These are phyloP conservation scores for Pleodorina starrii DNA, from an alignment of 139 green algal species.

Conservation along the genomic window DNA sequence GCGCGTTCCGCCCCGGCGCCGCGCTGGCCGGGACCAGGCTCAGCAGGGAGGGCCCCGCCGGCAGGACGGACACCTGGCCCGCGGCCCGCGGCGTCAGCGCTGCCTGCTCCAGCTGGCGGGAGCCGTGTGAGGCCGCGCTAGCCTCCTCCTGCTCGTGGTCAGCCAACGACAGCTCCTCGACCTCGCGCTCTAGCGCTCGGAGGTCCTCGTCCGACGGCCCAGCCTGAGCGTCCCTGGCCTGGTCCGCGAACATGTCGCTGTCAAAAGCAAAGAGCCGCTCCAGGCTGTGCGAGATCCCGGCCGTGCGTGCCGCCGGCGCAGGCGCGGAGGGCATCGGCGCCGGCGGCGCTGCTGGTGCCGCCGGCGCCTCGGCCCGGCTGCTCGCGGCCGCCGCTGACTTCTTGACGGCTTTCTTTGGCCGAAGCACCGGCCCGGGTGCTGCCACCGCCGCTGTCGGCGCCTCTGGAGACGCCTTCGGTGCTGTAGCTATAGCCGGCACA, in stretches of 20 bases:
- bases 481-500: not conserved
- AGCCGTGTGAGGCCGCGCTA: not conserved
- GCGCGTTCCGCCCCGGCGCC: constrained; percentile 1
- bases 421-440: not conserved
- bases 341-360: not conserved
- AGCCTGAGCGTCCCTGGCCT: not conserved
- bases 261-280: not conserved
- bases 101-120: not conserved
- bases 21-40: not conserved
- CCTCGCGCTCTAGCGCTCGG: not conserved
- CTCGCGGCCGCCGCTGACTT: not conserved
- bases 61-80: not conserved
- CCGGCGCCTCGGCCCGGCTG: not conserved
- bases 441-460: no score
- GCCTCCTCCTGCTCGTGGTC: not conserved
- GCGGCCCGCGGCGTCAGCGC: not conserved
- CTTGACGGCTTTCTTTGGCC: not conserved
- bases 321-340: not conserved
- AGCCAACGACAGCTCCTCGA: not conserved
- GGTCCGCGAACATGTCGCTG: not conserved
- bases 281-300: not conserved
- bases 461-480: not conserved
- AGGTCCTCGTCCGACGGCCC: constrained; percentile 34
- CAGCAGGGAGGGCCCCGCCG: constrained; percentile 26
- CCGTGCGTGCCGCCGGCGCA: no score